Percentiles rank a stretch among this genome's conserved stretches.
Evolutionary conservation across 1,139 yeast species (phyloP).

Genomic region (Candida albicans): DNA sequence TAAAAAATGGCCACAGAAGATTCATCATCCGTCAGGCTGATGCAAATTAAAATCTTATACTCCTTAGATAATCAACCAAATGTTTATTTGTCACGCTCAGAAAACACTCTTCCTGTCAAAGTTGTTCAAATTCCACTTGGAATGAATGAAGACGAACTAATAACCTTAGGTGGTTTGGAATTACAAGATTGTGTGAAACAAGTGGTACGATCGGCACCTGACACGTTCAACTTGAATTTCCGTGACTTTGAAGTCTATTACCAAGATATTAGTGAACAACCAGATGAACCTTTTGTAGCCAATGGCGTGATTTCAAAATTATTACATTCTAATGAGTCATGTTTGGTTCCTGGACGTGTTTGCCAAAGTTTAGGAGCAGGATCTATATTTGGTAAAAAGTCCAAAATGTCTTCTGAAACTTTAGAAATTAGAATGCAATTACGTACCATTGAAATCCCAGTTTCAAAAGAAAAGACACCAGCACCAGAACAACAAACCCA

Average conservation of each 20-base stretch:
- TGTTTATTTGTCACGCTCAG: slow-evolving; percentile 59
- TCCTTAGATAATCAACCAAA: slow-evolving; percentile 58
- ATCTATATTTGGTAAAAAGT: slow-evolving; percentile 45
- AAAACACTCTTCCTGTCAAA: slow-evolving; percentile 43
- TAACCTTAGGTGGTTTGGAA: slow-evolving; percentile 59
- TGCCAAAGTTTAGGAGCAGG: slow-evolving; percentile 66
- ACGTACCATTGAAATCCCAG: slow-evolving; percentile 37
- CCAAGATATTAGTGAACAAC: slow-evolving; percentile 68
- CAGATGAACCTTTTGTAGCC: slow-evolving; percentile 76
- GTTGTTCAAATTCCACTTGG: slow-evolving; percentile 45
- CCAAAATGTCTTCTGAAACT: slow-evolving; percentile 50
- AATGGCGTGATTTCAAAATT: slow-evolving; percentile 60
- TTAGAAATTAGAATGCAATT: slow-evolving; percentile 65
- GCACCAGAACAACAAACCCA: slow-evolving; percentile 11
- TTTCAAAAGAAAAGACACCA: slow-evolving; percentile 9
- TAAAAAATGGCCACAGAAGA: too few relatives aligned
- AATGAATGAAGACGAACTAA: slow-evolving; percentile 31
- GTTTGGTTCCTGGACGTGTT: slow-evolving; percentile 64
- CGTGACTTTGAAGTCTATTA: slow-evolving; percentile 71
- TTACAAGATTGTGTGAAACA: slow-evolving; percentile 52
- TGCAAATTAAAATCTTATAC: slow-evolving; percentile 59
- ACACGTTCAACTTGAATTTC: slow-evolving; percentile 46
- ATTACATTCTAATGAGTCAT: slow-evolving; percentile 27
- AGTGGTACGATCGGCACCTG: slow-evolving; percentile 56
- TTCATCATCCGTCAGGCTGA: slow-evolving; percentile 30